Evolutionary conservation across 441 rosid genomes (phyloP), one percentile per base, ranked within the genome.

Genomic region (Adansonia gregorii): DNA sequence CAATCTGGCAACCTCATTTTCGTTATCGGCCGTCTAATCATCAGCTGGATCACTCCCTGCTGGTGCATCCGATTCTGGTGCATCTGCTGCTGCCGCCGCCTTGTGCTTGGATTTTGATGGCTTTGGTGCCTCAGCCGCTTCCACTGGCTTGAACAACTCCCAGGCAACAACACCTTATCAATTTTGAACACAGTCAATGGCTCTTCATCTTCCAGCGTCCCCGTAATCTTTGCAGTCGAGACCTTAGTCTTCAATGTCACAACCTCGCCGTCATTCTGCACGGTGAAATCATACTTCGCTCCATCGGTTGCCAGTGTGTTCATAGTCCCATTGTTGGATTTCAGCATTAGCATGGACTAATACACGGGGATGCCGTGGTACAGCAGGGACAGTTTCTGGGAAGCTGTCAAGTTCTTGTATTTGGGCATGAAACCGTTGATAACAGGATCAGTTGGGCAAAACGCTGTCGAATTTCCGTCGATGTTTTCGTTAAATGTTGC

Each of bases 231-330:
- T 9, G 89, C 88, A 43, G 91, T 89, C 17, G 78, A 80, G 43
- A 88, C 88, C 24, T 86, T 87, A 6, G 94, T 91, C 88, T 88
- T 75, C 55, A 91, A 68, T 59, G 89, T 89, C 64, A 91, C 88
- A 0, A 79, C 87, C 39, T 89, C 90, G 7, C 94, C 93, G 78
- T 85, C 89, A 63, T 83, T 87, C 77, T 91, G 93, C 35, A 89
- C 80, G 0, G 90, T 87, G 85, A 88, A 87, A 70, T 89, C 94
- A 73, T 61, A 91, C 76, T 87, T 91, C 6, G 88, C 74, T 49
- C 90, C 90, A 78, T 91, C 90, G 0, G 94, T 91, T 3, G 94
- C 94, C 68, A 91, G 71, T 10, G 94, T 88, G 86, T 88, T 89
- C 60, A 87, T 73, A 45, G 82, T 73, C 27, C 94, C 94, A 60